Evolutionary conservation across 805 yeast genomes (phyloP), one percentile per base, ranked within the genome.

Genomic region (Candida xiaguanensis): DNA sequence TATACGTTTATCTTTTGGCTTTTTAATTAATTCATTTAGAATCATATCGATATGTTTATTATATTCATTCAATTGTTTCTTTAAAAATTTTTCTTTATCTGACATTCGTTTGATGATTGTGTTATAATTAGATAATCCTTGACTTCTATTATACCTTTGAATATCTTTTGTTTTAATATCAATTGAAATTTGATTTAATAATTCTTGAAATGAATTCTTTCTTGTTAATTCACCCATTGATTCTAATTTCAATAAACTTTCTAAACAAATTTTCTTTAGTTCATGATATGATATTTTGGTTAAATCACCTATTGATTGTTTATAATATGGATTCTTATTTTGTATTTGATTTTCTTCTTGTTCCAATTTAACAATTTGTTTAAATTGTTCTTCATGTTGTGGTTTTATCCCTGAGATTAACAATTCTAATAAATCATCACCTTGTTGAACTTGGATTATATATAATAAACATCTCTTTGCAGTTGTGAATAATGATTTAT

Each of bases 401-500:
- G 81, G 76, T 26, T 70, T 67, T 22, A 85, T 86, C 3, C 83
- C 84, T 3, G 81, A 75, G 8, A 85, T 70, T 36, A 88, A 59
- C 39, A 87, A 61, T 36, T 85, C 91, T 39, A 82, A 73, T 33
- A 91, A 69, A 46, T 79, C 81, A 2, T 74, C 67, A 18, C 80
- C 80, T 11, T 77, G 75, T 65, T 93, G 97, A 5, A 93, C 85
- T 47, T 89, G 80, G 45, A 90, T 78, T 52, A 91, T 78, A 53
- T 88, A 88, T 12, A 84, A 63, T n/a, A 90, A 64, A 48, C 89
- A 83, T 45, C 95, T 69, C 57, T 91, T 91, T 0, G 85, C 88
- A 53, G 87, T 89, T 38, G 87, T 74, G 51, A 82, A 66, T 22
- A 86, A 61, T 5, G 83, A 65, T 38, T 74, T 75, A 27, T 73